Conservation (phyloP, 2,329 filamentous ascomycete species). For the Meredithiella fracta region DNA sequence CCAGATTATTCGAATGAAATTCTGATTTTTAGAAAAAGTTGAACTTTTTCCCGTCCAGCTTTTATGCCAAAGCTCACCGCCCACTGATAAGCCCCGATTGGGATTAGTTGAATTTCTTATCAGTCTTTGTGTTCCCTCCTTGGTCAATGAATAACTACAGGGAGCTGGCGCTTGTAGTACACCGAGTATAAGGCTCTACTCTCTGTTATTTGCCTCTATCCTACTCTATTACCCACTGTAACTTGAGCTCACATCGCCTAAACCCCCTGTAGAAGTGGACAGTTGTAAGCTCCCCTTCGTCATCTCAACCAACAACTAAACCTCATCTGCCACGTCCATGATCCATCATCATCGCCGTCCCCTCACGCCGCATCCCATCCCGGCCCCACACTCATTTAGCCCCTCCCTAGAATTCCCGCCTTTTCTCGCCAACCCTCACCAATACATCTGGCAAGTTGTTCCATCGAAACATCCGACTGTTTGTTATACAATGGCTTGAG, state of each 20-base stretch:
- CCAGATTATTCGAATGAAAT: constrained; percentile 14
- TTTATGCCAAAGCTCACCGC: constrained; percentile 15
- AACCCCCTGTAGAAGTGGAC: constrained; percentile 10
- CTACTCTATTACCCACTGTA: neutral
- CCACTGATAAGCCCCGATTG: constrained; percentile 10
- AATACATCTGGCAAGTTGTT: neutral
- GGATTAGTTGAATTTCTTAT: constrained; percentile 9
- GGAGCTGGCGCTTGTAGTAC: neutral
- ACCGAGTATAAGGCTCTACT: neutral
- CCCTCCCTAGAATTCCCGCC: neutral
- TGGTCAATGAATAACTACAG: neutral
- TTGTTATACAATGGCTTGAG: constrained; percentile 13
- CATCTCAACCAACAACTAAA: neutral
- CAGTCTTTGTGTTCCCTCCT: neutral
- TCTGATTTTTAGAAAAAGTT: constrained; percentile 20
- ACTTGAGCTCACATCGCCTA: neutral
- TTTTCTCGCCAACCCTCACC: neutral
- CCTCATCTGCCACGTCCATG: neutral
- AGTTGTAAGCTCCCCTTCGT: constrained; percentile 2
- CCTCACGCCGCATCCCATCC: neutral
- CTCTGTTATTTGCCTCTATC: neutral
- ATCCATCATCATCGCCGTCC: neutral
- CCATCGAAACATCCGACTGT: neutral
- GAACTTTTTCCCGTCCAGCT: constrained; percentile 14
- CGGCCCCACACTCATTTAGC: neutral